Evolutionary conservation across 768 basidiomycete species (phyloP).

Genomic region (Leccinum broughii): DNA sequence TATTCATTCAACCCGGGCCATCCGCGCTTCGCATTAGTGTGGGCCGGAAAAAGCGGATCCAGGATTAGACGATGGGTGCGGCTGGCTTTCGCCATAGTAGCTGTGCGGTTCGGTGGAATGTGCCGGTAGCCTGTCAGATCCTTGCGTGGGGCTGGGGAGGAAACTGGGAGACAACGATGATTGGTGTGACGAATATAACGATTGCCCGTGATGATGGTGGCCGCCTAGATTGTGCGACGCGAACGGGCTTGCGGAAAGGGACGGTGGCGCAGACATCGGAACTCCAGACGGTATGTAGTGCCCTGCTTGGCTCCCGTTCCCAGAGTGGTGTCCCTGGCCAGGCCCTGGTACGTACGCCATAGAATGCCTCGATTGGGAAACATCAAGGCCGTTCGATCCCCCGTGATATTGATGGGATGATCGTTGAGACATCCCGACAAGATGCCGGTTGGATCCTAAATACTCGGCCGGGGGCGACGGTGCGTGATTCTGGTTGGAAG

Average conservation of each 20-base stretch:
- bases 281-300: constrained; percentile 38
- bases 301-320: constrained; percentile 25
- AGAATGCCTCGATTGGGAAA: constrained; percentile 37
- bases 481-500: constrained; percentile 35
- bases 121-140: constrained; percentile 28
- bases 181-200: constrained; percentile 34
- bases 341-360: constrained; percentile 40
- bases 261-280: constrained; percentile 54
- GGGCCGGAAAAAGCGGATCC: constrained; percentile 33
- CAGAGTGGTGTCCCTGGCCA: constrained; percentile 45
- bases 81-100: constrained; percentile 33
- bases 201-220: constrained; percentile 28
- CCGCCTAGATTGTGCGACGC: constrained; percentile 28
- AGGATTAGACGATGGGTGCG: constrained; percentile 27
- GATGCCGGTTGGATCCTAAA: constrained; percentile 42
- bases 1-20: constrained; percentile 10
- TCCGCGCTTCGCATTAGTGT: constrained; percentile 20
- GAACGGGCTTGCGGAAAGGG: constrained; percentile 43
- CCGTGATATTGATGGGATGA: constrained; percentile 33
- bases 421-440: constrained; percentile 44
- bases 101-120: constrained; percentile 31
- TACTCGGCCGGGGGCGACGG: constrained; percentile 41
- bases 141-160: constrained; percentile 33
- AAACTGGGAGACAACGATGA: constrained; percentile 30
- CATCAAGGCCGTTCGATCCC: constrained; percentile 24